Evolutionary conservation across 2,329 filamentous ascomycete species (phyloP).

Genomic region (Paracoccidioides brasiliensis): DNA sequence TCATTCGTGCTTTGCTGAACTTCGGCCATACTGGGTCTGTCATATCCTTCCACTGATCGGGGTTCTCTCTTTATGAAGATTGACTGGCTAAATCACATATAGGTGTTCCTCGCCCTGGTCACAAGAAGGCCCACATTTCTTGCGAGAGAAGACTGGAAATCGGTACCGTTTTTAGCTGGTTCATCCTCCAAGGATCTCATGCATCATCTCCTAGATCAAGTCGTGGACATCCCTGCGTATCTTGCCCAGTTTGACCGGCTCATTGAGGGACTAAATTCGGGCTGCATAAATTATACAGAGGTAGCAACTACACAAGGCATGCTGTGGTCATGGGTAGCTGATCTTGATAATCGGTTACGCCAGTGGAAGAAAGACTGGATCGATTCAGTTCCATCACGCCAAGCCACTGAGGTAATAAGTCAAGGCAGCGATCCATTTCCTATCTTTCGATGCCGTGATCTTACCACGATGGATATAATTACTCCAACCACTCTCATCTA

Average conservation of each 20-base stretch:
- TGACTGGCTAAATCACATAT: slow-evolving; percentile 13
- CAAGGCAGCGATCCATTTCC: slow-evolving; percentile 10
- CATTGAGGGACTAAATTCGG: slow-evolving; percentile 13
- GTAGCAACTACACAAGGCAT: slow-evolving; percentile 20
- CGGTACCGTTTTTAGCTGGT: slow-evolving; percentile 25
- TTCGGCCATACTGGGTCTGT: slow-evolving; percentile 29
- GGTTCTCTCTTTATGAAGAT: not conserved
- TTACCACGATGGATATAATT: slow-evolving; percentile 11
- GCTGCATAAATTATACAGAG: slow-evolving; percentile 19
- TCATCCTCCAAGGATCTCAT: slow-evolving; percentile 26
- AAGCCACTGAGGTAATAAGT: slow-evolving; percentile 10
- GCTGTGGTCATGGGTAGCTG: slow-evolving; percentile 24
- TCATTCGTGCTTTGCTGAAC: slow-evolving; percentile 26
- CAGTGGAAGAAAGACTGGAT: slow-evolving; percentile 18
- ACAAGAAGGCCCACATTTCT: slow-evolving; percentile 24
- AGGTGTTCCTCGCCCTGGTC: slow-evolving; percentile 17
- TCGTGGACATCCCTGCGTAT: slow-evolving; percentile 22
- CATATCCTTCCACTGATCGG: not conserved
- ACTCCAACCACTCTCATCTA: slow-evolving; percentile 13
- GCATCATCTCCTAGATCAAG: slow-evolving; percentile 26
- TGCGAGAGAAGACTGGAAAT: slow-evolving; percentile 27
- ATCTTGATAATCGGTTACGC: slow-evolving; percentile 19
- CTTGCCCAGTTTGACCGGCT: slow-evolving; percentile 22
- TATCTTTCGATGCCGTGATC: slow-evolving; percentile 14
- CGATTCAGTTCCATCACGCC: slow-evolving; percentile 10